phyloP scores from a whole-genome alignment of 768 basidiomycete species.

The Lactifluus subvellereus region DNA sequence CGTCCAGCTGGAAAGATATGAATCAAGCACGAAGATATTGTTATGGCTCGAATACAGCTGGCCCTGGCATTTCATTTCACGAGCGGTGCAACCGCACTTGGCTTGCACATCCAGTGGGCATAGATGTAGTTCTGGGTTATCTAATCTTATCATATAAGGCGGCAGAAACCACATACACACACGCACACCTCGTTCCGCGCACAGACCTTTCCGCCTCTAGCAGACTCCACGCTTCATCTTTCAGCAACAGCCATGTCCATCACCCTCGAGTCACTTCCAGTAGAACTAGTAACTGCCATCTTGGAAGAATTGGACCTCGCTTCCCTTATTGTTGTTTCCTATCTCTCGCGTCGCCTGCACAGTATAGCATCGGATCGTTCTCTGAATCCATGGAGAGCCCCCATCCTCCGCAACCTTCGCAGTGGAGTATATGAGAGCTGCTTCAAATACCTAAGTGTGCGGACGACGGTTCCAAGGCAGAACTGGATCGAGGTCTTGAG shows the following conservation, averaged over 20 bases:
- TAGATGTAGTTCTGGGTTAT: not conserved
- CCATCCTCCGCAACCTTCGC: slow-evolving; percentile 56
- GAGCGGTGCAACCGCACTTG: not conserved
- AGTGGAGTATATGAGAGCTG: slow-evolving; percentile 42
- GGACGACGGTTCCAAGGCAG: slow-evolving; percentile 58
- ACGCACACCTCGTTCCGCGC: not conserved
- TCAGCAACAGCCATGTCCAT: slow-evolving; percentile 11
- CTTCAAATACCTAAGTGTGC: slow-evolving; percentile 57
- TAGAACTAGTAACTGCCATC: slow-evolving; percentile 70
- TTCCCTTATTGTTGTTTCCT: slow-evolving; percentile 52
- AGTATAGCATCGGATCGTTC: slow-evolving; percentile 54
- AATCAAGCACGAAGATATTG: not conserved
- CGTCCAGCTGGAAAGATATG: slow-evolving; percentile 39
- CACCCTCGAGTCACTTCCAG: slow-evolving; percentile 45
- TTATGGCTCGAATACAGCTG: not conserved
- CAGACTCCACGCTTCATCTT: not conserved
- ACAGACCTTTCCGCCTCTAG: no score
- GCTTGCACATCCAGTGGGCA: not conserved
- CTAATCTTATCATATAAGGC: slow-evolving; percentile 15
- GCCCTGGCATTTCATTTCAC: not conserved
- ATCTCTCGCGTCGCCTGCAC: slow-evolving; percentile 54
- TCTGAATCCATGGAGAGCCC: slow-evolving; percentile 71
- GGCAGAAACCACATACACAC: not conserved
- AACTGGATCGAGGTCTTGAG: slow-evolving; percentile 77
- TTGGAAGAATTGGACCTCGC: slow-evolving; percentile 61